A percentile compares a stretch with the other conserved stretches of the same genome.
Conservation (phyloP, 306 rosid species). For the Biancaea sappan region DNA sequence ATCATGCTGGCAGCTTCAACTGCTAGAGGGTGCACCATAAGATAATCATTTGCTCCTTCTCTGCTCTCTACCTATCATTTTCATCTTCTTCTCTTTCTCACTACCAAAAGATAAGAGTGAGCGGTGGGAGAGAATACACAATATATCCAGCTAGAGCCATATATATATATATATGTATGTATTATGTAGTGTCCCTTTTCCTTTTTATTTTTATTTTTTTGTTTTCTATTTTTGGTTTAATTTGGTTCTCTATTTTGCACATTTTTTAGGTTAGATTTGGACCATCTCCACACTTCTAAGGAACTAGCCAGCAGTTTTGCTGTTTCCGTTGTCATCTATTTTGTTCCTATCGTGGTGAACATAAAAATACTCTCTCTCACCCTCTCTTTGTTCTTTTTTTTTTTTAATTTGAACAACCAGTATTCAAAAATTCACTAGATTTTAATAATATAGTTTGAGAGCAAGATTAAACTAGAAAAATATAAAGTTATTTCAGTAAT, state of each 20-base stretch:
- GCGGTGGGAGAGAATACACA: slow-evolving; percentile 11
- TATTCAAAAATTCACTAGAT: too few species aligned
- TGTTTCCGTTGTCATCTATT: slow-evolving; percentile 42
- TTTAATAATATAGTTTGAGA: too few species aligned
- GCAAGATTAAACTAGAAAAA: too few species aligned
- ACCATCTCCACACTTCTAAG: slow-evolving; percentile 34
- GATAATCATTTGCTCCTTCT: slow-evolving; percentile 13
- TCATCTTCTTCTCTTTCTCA: neutral
- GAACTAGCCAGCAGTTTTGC: slow-evolving; percentile 41
- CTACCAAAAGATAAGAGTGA: slow-evolving; percentile 25
- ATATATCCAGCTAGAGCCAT: slow-evolving; percentile 19
- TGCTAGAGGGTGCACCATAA: slow-evolving; percentile 53
- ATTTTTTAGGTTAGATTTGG: slow-evolving; percentile 36
- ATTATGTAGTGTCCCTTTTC: too few species aligned
- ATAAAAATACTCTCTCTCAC: slow-evolving; percentile 39
- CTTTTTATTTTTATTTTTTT: too few species aligned
- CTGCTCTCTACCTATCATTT: neutral
- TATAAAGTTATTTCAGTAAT: too few species aligned
- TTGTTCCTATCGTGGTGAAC: slow-evolving; percentile 31
- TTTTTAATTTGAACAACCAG: too few species aligned
- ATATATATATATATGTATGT: neutral
- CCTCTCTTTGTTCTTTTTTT: too few species aligned
- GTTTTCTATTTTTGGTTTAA: too few species aligned
- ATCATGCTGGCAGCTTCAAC: slow-evolving; percentile 99
- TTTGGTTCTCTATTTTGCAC: neutral